phyloP scores from a whole-genome alignment of 1,284 basidiomycete species.

The Ustilago crameri region DNA sequence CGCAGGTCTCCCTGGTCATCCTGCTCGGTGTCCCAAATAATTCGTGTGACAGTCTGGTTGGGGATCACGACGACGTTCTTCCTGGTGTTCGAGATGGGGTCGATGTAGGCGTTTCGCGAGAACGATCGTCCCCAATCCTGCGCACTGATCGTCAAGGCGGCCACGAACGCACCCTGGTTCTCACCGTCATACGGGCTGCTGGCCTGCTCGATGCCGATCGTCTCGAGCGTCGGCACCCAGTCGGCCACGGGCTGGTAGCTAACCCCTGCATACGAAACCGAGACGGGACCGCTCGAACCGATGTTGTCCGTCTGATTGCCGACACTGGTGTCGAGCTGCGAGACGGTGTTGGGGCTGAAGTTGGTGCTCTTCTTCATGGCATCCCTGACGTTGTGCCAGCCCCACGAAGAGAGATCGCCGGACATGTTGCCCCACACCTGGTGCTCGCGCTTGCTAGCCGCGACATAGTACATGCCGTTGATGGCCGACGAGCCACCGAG shows the following conservation, averaged over 20 bases:
- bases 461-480: conserved; percentile 68
- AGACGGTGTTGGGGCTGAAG: conserved; percentile 33
- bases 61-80: conserved; percentile 61
- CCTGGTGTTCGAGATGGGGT: conserved; percentile 45
- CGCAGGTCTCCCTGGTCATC: conserved; percentile 32
- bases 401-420: conserved; percentile 42
- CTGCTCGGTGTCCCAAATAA: conserved; percentile 39
- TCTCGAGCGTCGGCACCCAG: conserved; percentile 47
- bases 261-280: conserved; percentile 50
- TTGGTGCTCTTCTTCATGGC: conserved; percentile 57
- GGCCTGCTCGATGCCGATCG: conserved; percentile 22
- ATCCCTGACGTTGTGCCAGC: conserved; percentile 47
- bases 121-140: conserved; percentile 54
- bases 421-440: conserved; percentile 52
- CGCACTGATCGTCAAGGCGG: conserved; percentile 52
- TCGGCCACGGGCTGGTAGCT: conserved; percentile 50
- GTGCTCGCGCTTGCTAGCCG: conserved; percentile 61
- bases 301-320: conserved; percentile 36
- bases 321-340: conserved; percentile 34
- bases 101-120: conserved; percentile 58
- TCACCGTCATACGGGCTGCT: conserved; percentile 52
- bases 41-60: conserved; percentile 53
- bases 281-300: conserved; percentile 50
- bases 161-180: conserved; percentile 55
- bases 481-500: conserved; percentile 71